Percentiles rank a stretch among this genome's conserved stretches.
Evolutionary conservation across 2,329 filamentous ascomycete genomes (phyloP).

Genomic region (Dichotomopilus funicola): DNA sequence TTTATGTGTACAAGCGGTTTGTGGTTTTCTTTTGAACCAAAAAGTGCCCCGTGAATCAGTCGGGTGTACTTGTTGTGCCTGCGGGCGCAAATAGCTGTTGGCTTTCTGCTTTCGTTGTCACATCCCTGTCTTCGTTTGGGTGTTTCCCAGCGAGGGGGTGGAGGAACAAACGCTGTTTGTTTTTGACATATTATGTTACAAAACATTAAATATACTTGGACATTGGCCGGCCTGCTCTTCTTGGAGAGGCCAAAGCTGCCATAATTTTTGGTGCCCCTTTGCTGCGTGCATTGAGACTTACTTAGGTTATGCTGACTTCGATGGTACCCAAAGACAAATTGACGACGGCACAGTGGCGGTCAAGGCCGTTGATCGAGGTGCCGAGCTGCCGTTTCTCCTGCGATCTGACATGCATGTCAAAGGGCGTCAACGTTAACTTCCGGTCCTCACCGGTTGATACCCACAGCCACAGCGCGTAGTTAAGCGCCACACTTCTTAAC

Average conservation of each 20-base stretch:
- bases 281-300: background rate
- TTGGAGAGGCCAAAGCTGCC: constrained; percentile 9
- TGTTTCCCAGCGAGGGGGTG: background rate
- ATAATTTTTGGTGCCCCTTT: background rate
- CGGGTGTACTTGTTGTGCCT: background rate
- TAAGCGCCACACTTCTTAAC: too few relatives aligned
- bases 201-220: background rate
- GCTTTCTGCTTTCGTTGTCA: background rate
- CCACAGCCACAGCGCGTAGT: too few relatives aligned
- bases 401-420: too few relatives aligned
- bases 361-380: too few relatives aligned
- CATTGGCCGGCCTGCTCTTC: constrained; percentile 8
- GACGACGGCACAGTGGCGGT: too few relatives aligned
- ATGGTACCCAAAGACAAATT: too few relatives aligned
- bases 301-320: background rate
- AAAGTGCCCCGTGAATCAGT: background rate
- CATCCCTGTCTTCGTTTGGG: background rate
- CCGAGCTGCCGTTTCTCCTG: too few relatives aligned
- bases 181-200: too few relatives aligned
- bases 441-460: too few relatives aligned
- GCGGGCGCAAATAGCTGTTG: background rate
- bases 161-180: background rate
- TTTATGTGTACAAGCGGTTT: constrained; percentile 1
- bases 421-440: too few relatives aligned
- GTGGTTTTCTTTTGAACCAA: background rate